A percentile compares a stretch with the other conserved stretches of the same genome.
Conservation (phyloP, 2,329 filamentous ascomycete genomes). For the Davidsoniella neocaledoniae region DNA sequence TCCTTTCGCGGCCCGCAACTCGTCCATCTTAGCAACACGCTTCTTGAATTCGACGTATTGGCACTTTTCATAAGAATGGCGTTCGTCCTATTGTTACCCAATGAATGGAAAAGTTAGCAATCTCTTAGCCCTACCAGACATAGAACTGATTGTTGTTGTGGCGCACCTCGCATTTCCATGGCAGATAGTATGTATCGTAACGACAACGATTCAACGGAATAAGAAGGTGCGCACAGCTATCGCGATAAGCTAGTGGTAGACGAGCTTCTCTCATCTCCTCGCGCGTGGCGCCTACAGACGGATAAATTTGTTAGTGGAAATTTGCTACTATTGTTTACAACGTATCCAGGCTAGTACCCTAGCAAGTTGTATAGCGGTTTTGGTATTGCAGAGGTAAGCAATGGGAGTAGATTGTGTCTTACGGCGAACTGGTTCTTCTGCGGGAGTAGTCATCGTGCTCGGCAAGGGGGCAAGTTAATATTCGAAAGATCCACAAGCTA, state of each 20-base stretch:
- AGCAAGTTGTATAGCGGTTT: background rate
- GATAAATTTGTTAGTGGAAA: background rate
- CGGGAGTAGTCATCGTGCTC: background rate
- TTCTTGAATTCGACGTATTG: slow-evolving; percentile 99
- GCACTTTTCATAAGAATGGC: slow-evolving; percentile 98
- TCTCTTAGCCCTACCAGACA: background rate
- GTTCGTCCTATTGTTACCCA: slow-evolving; percentile 51
- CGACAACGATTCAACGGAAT: slow-evolving; percentile 95
- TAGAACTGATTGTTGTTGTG: slow-evolving; percentile 12
- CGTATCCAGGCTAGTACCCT: no score
- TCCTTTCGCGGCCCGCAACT: slow-evolving; percentile 71
- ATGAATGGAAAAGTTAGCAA: background rate
- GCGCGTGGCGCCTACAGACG: slow-evolving; percentile 50
- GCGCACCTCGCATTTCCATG: slow-evolving; percentile 93
- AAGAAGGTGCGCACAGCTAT: slow-evolving; percentile 85
- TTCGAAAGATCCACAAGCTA: no score
- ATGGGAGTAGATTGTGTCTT: background rate
- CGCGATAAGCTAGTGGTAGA: slow-evolving; percentile 78
- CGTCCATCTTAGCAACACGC: slow-evolving; percentile 96
- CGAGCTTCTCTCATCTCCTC: slow-evolving; percentile 88
- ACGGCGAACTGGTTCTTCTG: slow-evolving; percentile 6
- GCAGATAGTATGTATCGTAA: slow-evolving; percentile 77
- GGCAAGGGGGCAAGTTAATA: no score
- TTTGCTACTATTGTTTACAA: background rate
- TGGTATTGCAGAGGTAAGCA: background rate